Evolutionary conservation across 805 yeast genomes (phyloP).

Genomic region (Zygosaccharomyces siamensis): DNA sequence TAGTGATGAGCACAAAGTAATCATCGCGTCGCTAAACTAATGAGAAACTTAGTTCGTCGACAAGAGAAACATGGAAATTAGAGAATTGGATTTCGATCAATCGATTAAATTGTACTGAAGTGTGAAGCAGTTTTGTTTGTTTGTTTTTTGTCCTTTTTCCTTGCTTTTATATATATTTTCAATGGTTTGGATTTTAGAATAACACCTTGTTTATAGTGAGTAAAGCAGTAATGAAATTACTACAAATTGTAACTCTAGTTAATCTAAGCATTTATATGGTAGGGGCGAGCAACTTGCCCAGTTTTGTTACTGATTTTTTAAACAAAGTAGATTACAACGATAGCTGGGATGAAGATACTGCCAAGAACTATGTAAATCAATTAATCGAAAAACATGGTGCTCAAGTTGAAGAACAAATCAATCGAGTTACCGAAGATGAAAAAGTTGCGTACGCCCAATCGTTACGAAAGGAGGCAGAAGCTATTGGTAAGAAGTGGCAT

Average conservation of each 20-base stretch:
- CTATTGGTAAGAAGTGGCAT: slow-evolving; percentile 6
- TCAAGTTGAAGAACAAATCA: slow-evolving; percentile 3
- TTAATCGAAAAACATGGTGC: slow-evolving; percentile 11
- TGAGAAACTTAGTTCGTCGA: neutral
- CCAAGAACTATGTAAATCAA: slow-evolving; percentile 2
- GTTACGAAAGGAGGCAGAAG: neutral
- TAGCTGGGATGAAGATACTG: slow-evolving; percentile 6
- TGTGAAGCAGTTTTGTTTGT: neutral
- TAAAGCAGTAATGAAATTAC: neutral
- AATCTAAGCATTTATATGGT: neutral
- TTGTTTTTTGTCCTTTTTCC: too few relatives aligned
- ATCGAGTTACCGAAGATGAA: neutral
- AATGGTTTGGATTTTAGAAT: neutral
- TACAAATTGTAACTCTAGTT: neutral
- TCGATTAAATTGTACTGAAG: neutral
- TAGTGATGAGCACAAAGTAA: neutral
- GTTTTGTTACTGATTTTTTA: neutral
- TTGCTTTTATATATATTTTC: neutral
- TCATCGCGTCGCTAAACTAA: neutral
- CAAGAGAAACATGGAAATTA: neutral
- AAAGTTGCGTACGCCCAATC: neutral
- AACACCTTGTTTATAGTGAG: neutral
- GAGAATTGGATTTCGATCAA: neutral
- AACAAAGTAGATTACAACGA: neutral
- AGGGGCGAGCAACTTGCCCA: neutral